These are phyloP conservation scores for Paraconiothyrium sp. DNA, from an alignment of 2,329 filamentous ascomycete genomes.

Conservation along the genomic window DNA sequence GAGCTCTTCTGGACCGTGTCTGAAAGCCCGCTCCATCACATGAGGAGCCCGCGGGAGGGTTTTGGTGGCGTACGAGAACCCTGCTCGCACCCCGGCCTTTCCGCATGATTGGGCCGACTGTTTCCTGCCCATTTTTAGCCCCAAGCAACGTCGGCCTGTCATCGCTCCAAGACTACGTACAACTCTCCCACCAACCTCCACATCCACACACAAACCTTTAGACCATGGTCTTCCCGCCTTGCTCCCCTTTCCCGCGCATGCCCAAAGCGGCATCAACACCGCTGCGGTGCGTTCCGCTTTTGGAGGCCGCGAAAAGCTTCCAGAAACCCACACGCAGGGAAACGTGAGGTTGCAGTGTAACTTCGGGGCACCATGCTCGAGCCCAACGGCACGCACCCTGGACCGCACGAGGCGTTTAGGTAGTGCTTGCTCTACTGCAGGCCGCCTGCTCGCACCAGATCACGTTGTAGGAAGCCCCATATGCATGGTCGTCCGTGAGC, in stretches of 20 bases:
- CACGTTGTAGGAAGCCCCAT: constrained; percentile 28
- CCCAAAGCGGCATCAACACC: constrained; percentile 46
- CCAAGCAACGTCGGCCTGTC: constrained; percentile 51
- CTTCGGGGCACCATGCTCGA: constrained; percentile 29
- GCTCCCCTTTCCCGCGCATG: constrained; percentile 31
- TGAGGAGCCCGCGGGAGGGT: constrained; percentile 36
- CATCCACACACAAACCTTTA: constrained; percentile 34
- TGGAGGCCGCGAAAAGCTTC: constrained; percentile 43
- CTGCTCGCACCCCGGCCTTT: constrained; percentile 42
- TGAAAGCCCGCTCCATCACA: constrained; percentile 38
- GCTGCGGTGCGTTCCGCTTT: constrained; percentile 41
- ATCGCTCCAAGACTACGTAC: constrained; percentile 44
- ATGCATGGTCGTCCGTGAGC: constrained; percentile 39
- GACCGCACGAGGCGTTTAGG: constrained; percentile 27
- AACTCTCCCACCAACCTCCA: constrained; percentile 42
- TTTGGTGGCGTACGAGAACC: constrained; percentile 33
- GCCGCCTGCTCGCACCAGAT: constrained; percentile 28
- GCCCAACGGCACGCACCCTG: constrained; percentile 35
- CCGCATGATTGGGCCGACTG: constrained; percentile 45
- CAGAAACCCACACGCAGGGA: constrained; percentile 35
- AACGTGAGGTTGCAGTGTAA: constrained; percentile 3
- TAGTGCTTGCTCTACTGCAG: constrained; percentile 19
- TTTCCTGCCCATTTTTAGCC: constrained; percentile 48
- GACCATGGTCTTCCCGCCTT: constrained; percentile 31
- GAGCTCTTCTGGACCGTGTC: constrained; percentile 36